Percentiles rank a stretch among this genome's conserved stretches.
These are phyloP conservation scores for Aspergillus neotritici DNA, from an alignment of 2,329 filamentous ascomycete species.

Conservation along the genomic window DNA sequence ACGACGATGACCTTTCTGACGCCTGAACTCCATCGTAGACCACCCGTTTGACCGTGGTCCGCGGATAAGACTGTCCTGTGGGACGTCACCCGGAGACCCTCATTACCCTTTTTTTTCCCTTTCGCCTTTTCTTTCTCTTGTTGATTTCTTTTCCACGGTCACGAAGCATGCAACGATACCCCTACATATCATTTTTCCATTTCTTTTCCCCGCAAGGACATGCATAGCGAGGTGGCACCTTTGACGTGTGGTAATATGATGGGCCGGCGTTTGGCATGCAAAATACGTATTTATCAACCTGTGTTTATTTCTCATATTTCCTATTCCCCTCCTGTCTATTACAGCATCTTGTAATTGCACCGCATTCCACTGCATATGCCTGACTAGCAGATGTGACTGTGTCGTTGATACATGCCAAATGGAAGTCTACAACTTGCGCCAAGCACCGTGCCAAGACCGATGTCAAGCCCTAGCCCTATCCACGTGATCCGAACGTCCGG, in stretches of 20 bases:
- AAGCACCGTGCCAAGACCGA: no score
- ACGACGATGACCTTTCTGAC: constrained; percentile 29
- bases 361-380: constrained; percentile 2
- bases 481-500: neutral
- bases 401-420: no score
- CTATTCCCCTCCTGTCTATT: constrained; percentile 4
- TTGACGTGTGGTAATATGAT: constrained; percentile 31
- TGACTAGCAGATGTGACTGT: constrained; percentile 1
- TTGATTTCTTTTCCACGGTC: constrained; percentile 9
- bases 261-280: constrained; percentile 30
- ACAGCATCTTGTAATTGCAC: constrained; percentile 9
- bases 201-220: constrained; percentile 18
- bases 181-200: constrained; percentile 20
- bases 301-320: constrained; percentile 10
- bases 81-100: no score
- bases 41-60: neutral
- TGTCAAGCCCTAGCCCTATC: no score
- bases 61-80: no score
- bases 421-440: no score
- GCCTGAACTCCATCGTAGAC: constrained; percentile 7
- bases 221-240: constrained; percentile 38
- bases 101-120: neutral
- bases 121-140: constrained; percentile 3
- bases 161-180: constrained; percentile 34
- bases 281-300: constrained; percentile 12